Conservation (phyloP, 1,139 yeast species). For the Debaryomyces nepalensis region DNA sequence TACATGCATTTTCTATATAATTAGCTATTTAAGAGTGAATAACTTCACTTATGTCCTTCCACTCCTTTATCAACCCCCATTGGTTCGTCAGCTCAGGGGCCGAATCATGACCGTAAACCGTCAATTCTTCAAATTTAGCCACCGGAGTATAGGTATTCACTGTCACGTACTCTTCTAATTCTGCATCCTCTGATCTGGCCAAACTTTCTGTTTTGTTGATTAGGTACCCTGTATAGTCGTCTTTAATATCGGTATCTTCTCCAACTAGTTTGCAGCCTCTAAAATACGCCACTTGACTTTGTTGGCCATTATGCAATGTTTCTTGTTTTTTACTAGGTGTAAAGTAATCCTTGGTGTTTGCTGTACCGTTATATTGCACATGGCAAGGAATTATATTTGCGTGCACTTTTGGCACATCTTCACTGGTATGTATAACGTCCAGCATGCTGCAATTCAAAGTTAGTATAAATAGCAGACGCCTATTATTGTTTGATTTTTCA, state of each 20-base stretch:
- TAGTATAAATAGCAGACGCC: no score
- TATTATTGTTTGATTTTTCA: neutral
- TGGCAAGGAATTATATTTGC: constrained; percentile 47
- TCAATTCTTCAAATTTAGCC: constrained; percentile 36
- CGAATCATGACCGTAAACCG: constrained; percentile 47
- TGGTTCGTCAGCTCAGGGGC: constrained; percentile 35
- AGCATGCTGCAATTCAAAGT: constrained; percentile 16
- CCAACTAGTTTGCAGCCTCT: constrained; percentile 48
- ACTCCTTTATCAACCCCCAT: constrained; percentile 42
- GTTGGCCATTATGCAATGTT: constrained; percentile 17
- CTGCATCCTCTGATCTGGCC: constrained; percentile 21
- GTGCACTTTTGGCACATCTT: constrained; percentile 17
- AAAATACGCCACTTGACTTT: constrained; percentile 36
- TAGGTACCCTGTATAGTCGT: constrained; percentile 34
- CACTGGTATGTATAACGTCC: constrained; percentile 17
- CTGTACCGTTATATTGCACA: constrained; percentile 44
- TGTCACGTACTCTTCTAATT: constrained; percentile 26
- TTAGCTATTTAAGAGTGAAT: constrained; percentile 28
- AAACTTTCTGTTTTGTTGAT: constrained; percentile 38
- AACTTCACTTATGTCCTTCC: constrained; percentile 36
- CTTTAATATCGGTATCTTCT: constrained; percentile 24
- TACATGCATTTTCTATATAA: constrained; percentile 1
- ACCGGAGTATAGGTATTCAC: constrained; percentile 34
- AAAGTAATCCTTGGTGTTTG: constrained; percentile 42
- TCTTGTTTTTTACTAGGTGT: constrained; percentile 38